Evolutionary conservation across 306 rosid genomes (phyloP), one percentile per base, ranked within the genome.

Genomic region (Alnus glutinosa): DNA sequence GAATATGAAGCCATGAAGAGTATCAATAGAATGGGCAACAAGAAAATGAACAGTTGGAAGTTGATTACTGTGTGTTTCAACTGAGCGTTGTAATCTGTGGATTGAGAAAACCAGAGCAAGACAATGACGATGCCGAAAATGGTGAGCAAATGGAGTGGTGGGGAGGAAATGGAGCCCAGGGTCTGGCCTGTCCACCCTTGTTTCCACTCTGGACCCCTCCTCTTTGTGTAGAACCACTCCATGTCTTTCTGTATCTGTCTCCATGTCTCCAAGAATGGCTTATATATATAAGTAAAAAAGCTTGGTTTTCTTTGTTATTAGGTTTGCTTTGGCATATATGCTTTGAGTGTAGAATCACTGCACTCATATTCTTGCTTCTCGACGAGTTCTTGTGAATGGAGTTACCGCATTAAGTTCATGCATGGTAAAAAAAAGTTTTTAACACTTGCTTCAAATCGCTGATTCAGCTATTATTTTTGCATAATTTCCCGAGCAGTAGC

Each of bases 161-260:
- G 97, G 19, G 89, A 72, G 5, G 93, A 90, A 28, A 89, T 79
- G 64, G 90, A 83, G 82, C 81, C 48, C 69, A 85, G 78, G 81
- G 80, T 85, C 63, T 92, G 91, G 75, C 83, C 76, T 16, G 79
- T 75, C 90, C 87, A 86, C 11, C 92, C 80, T 46, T 82, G 90
- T 74, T 86, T 93, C 97, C 94, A 90, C 79, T 90, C 88, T 59
- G 87, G 85, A 80, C 87, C 89, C 67, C 93, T 90, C 77, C 92
- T 87, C 83, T 73, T 92, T 1, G 89, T 85, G 58, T 80, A 61
- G 32, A 86, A 75, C 90, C 91, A 85, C 61, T 89, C 96, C 97
- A 92, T 94, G 54, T 72, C 54, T 75, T 12, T 81, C 46, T 63
- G 55, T 70, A 67, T 76, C 70, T 9, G 44, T 70, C 39, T 37